Evolutionary conservation across 192 early-diverging fungal species (phyloP).

Genomic region (Pecoramyces ruminantium): DNA sequence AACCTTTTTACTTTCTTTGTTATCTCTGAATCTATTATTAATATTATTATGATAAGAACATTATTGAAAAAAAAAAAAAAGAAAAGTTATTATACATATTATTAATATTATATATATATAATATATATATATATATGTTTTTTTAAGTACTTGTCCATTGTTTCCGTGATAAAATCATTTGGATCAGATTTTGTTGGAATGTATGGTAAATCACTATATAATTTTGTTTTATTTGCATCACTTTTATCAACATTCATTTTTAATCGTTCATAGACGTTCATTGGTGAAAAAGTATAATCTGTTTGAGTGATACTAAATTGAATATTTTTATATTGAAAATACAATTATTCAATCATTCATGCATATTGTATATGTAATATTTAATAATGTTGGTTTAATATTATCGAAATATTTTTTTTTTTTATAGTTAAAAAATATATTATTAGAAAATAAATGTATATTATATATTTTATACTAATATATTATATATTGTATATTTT

Average conservation of each 20-base stretch:
- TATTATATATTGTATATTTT: background rate
- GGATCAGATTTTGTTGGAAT: background rate
- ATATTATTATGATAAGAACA: too few species aligned
- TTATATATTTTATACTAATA: too few species aligned
- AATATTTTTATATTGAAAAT: background rate
- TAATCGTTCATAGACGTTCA: background rate
- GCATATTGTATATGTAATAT: too few species aligned
- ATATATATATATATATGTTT: too few species aligned
- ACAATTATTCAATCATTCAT: too few species aligned
- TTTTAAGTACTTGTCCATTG: background rate
- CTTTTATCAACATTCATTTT: background rate
- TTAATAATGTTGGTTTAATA: too few species aligned
- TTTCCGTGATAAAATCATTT: background rate
- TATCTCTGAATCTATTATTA: background rate
- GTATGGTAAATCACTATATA: background rate
- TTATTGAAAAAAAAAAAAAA: too few species aligned
- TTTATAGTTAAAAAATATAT: too few species aligned
- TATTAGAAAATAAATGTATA: too few species aligned
- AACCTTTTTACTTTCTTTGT: background rate
- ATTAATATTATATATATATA: too few species aligned
- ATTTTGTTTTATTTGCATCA: background rate
- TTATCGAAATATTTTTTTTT: too few species aligned
- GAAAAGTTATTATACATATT: too few species aligned
- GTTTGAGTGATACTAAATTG: background rate
- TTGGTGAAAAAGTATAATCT: background rate